phyloP scores from a whole-genome alignment of 768 basidiomycete genomes.

The Tricholoma bakamatsutake region DNA sequence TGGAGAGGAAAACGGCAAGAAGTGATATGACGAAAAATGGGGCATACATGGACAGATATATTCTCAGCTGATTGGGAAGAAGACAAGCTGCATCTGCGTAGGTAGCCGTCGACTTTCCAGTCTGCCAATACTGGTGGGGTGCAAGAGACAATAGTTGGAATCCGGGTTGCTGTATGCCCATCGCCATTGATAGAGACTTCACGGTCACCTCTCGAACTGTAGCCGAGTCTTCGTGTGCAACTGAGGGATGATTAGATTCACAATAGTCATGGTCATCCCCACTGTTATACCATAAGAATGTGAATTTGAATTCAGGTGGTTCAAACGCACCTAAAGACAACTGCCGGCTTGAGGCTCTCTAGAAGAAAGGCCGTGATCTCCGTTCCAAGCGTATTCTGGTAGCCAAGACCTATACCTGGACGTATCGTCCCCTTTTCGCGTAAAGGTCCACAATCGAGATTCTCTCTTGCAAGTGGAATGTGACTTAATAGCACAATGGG shows the following conservation, averaged over 20 bases:
- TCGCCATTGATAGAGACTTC: constrained; percentile 86
- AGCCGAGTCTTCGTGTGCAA: constrained; percentile 14
- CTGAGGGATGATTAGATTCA: constrained; percentile 44
- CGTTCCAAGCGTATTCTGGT: constrained; percentile 77
- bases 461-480: constrained; percentile 80
- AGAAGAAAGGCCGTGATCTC: constrained; percentile 65
- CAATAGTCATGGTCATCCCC: constrained; percentile 98
- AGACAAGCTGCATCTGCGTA: constrained; percentile 62
- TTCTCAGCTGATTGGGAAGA: constrained; percentile 78
- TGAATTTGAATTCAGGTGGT: neutral
- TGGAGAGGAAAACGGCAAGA: constrained; percentile 31
- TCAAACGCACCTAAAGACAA: constrained; percentile 65
- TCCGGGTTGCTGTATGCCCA: constrained; percentile 80
- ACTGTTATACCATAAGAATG: constrained; percentile 29
- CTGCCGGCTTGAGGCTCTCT: constrained; percentile 51
- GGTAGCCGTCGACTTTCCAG: constrained; percentile 14
- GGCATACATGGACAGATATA: constrained; percentile 70
- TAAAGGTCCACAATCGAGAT: constrained; percentile 67
- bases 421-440: constrained; percentile 73
- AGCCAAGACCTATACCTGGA: constrained; percentile 71
- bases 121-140: constrained; percentile 16
- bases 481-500: constrained; percentile 78
- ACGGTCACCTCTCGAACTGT: constrained; percentile 72
- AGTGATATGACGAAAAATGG: constrained; percentile 63
- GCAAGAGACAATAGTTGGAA: constrained; percentile 85